Evolutionary conservation across 768 basidiomycete species (phyloP).

Genomic region (Auriscalpium microsporum): DNA sequence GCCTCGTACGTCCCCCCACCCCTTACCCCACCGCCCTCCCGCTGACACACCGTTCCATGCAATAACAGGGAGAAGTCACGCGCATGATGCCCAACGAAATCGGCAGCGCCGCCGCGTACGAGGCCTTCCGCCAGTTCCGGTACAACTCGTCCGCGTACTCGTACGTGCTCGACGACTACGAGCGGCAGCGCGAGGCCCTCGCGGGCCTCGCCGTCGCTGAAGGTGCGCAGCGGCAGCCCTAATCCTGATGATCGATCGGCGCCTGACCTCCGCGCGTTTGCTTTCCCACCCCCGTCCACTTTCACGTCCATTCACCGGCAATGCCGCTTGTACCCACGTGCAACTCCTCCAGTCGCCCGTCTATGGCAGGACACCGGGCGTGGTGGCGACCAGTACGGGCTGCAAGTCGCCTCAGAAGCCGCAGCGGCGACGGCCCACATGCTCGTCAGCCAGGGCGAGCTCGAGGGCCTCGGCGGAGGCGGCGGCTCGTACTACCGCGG

Average conservation of each 20-base stretch:
- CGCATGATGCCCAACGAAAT: constrained; percentile 51
- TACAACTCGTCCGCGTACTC: constrained; percentile 47
- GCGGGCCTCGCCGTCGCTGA: constrained; percentile 65
- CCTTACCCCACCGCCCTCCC: neutral
- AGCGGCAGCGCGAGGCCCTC: constrained; percentile 57
- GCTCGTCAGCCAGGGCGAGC: constrained; percentile 6
- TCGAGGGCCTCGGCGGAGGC: constrained; percentile 1
- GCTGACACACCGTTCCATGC: neutral
- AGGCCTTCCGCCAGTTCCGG: constrained; percentile 63
- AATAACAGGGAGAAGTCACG: constrained; percentile 39
- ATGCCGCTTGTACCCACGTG: constrained; percentile 1
- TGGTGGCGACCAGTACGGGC: constrained; percentile 18
- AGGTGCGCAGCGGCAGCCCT: constrained; percentile 30
- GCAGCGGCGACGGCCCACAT: constrained; percentile 9
- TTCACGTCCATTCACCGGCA: neutral
- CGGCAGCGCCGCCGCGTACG: constrained; percentile 72
- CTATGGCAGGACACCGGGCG: constrained; percentile 45
- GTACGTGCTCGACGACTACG: constrained; percentile 46
- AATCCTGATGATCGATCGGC: no score
- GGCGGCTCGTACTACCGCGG: neutral
- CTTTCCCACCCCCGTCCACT: neutral
- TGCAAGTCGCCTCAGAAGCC: constrained; percentile 5
- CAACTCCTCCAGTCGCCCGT: constrained; percentile 40
- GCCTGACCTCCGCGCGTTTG: no score
- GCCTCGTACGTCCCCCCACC: constrained; percentile 32